Base-by-base conservation (phyloP, 306 rosid species). In the Casuarina glauca region DNA sequence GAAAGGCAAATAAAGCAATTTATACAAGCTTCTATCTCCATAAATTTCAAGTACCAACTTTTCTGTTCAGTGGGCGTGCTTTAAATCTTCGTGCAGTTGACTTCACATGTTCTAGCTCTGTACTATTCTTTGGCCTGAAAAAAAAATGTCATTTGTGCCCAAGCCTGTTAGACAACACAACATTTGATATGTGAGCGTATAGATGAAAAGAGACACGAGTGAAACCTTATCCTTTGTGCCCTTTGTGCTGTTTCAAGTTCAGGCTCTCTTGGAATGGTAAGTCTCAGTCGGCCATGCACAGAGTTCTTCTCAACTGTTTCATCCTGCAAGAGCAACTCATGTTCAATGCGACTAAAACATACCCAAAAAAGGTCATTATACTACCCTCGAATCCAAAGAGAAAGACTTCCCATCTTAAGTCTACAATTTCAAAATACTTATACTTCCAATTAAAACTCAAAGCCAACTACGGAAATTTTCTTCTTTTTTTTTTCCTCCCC, bases 21-120 rank as follows among this genome's bases (percentile, higher is more conserved):
- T 26, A 49, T 81, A 76, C 36, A 68, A 75, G 43, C 75, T 13
- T 57, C 73, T 10, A 16, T 26, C 48, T 52, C 54, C 48, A 49
- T 66, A 36, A 10, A 75, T 63, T 69, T 69, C 16, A 81, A 80
- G 80, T 82, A 91, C 93, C 54, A 58, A 96, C 99, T 89, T 96
- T 96, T 93, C 88, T 87, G 84, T 96, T 96, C 74, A 96, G 77
- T 1, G 96, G 99, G 15, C 94, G 97, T 54, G 99, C 98, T 91
- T 87, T 93, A 82, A 96, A 91, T 81, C 87, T 87, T 67, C 81
- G 87, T 69, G 81, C 79, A 70, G 86, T 64, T 74, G 86, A 43
- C 45, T 82, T 72, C 73, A 50, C 84, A 62, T 50, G 61, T 70
- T 88, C 93, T 52, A 82, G 71, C 81, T 90, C 88, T 74, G 91